Evolutionary conservation across 2,329 filamentous ascomycete genomes (phyloP).

Genomic region (Phialophora chinensis): DNA sequence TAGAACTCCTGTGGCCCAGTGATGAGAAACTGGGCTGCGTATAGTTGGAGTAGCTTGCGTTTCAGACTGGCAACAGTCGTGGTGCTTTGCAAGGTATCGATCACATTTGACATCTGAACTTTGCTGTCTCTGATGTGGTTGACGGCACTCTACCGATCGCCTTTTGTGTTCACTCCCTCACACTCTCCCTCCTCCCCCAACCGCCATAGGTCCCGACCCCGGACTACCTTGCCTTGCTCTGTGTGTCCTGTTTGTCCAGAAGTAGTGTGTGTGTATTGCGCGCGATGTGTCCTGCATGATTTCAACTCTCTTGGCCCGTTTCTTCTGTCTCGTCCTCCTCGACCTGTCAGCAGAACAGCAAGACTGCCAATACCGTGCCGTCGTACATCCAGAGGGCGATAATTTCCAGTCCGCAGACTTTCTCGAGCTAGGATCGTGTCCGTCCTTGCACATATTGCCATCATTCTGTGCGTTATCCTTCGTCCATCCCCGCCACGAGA

Average conservation of each 20-base stretch:
- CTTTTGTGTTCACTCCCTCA: not conserved
- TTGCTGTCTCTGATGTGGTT: not conserved
- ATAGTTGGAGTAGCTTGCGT: not conserved
- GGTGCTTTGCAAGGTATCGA: not conserved
- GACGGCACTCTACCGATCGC: not conserved
- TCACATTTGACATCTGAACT: not conserved
- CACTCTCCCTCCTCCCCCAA: not conserved
- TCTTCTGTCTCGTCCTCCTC: not conserved
- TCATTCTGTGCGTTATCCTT: not conserved
- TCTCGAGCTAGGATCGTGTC: not conserved
- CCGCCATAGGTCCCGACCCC: not conserved
- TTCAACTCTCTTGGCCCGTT: not conserved
- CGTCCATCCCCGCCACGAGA: not conserved
- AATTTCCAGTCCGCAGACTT: not conserved
- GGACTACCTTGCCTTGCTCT: not conserved
- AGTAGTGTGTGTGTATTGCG: not conserved
- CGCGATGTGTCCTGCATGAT: not conserved
- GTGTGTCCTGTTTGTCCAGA: not conserved
- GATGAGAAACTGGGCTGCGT: too few species aligned
- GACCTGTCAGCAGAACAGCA: not conserved
- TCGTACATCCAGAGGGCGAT: not conserved
- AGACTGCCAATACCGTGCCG: not conserved
- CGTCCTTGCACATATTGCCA: not conserved
- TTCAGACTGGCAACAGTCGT: not conserved
- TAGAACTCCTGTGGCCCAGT: too few species aligned